Evolutionary conservation across 1,139 yeast species (phyloP), one percentile per base, ranked within the genome.

Genomic region (Protomyces lactucae-debilis): DNA sequence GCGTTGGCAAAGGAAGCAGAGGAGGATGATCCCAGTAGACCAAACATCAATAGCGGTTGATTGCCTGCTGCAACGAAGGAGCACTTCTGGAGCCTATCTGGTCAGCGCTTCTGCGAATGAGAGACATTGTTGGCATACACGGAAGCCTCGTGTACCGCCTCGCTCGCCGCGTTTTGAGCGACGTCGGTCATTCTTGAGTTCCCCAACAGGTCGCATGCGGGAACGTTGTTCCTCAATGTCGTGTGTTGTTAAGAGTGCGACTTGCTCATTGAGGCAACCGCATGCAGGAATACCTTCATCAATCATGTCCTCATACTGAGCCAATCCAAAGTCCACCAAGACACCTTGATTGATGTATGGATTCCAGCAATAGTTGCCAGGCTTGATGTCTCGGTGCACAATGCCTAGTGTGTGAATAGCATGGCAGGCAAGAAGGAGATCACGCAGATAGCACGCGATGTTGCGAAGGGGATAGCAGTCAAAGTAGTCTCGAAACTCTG

Each of bases 241-340:
- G 25, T 57, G 36, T 37, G 32, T 55, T 54, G 18, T 40, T 25
- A 36, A 16, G 32, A 12, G 36, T 52, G 21, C 48, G 25, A 52
- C 32, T 23, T 55, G 45, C 36, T 55, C 60, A 6, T 55, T 51
- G 23, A 60, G 61, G 39, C 60, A 63, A 28, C 45, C 51, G 60
- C 60, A 51, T 18, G 61, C 55, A 21, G 66, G 45, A 32, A 25
- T 51, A 25, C 56, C 53, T 45, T 21, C 43, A 14, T 57, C 61
- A 32, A 48, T 40, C n/a, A 36, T 48, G 23, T 46, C 56, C 43
- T 64, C 68, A 64, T 43, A 67, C 63, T 90, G 96, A 0, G 97
- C 97, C 64, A 90, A 78, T 1, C 97, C 97, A 78, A 90, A 90
- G 76, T 90, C 97, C 4, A 90, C 96, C 61, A 90, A 77, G 0